phyloP scores from a whole-genome alignment of 1,139 yeast species.

The Casaregolazyma lundiana region DNA sequence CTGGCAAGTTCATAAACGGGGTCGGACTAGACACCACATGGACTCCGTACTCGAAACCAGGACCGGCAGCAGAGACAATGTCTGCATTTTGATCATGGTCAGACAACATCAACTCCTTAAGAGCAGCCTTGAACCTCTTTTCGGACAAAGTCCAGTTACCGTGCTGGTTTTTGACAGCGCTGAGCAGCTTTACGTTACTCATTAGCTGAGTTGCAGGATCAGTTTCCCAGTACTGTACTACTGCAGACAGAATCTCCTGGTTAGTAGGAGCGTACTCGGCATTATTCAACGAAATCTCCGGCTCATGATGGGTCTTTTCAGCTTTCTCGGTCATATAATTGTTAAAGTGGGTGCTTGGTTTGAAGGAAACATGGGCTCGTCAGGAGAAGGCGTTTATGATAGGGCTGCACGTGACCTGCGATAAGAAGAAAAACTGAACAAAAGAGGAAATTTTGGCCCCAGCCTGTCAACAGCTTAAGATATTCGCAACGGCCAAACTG shows the following conservation, averaged over 20 bases:
- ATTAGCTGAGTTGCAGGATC: constrained; percentile 61
- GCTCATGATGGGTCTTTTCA: neutral
- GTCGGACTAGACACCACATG: constrained; percentile 51
- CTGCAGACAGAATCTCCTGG: constrained; percentile 58
- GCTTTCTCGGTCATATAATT: neutral
- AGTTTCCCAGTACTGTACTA: constrained; percentile 61
- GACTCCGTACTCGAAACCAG: constrained; percentile 35
- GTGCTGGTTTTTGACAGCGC: constrained; percentile 46
- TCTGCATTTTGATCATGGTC: neutral
- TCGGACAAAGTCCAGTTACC: constrained; percentile 62
- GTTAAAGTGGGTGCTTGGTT: neutral
- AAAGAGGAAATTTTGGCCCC: no score
- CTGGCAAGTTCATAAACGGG: constrained; percentile 49
- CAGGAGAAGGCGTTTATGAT: neutral
- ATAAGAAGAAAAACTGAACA: neutral
- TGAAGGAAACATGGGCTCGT: neutral
- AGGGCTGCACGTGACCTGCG: neutral
- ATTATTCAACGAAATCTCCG: neutral
- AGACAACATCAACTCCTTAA: constrained; percentile 45
- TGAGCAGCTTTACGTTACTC: constrained; percentile 52
- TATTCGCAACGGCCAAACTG: no score
- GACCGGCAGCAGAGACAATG: constrained; percentile 9
- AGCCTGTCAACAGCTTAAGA: no score
- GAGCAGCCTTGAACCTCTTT: constrained; percentile 48
- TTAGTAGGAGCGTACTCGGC: constrained; percentile 46